These are phyloP conservation scores for Starmera amethionina DNA, from an alignment of 805 yeast species.

Conservation along the genomic window DNA sequence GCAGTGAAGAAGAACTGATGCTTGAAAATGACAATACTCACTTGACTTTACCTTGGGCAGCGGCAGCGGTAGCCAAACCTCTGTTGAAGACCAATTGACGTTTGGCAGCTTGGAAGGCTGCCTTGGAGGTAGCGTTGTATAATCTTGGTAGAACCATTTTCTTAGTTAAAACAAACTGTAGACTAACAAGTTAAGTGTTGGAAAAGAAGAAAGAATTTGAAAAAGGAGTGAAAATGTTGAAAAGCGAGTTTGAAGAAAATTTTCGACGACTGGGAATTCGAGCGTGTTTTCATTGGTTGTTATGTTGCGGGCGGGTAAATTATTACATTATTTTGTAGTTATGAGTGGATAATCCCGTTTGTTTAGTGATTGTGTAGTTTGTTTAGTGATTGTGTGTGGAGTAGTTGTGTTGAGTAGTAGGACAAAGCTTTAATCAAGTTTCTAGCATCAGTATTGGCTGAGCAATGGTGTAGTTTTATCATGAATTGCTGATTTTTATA, in stretches of 20 bases:
- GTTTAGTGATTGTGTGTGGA: too few relatives aligned
- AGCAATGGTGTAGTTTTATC: too few relatives aligned
- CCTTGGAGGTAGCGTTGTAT: slow-evolving; percentile 61
- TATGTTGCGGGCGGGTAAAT: not conserved
- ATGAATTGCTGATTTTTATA: too few relatives aligned
- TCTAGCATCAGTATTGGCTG: too few relatives aligned
- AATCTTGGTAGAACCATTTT: slow-evolving; percentile 46
- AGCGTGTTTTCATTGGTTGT: not conserved
- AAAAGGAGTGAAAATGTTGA: slow-evolving; percentile 1
- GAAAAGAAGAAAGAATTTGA: not conserved
- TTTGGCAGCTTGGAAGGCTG: slow-evolving; percentile 84
- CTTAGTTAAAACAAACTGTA: slow-evolving; percentile 1
- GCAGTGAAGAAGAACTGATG: not conserved
- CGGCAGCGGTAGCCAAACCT: slow-evolving; percentile 72
- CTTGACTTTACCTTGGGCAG: slow-evolving; percentile 79
- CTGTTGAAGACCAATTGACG: slow-evolving; percentile 68
- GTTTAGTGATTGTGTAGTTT: too few relatives aligned
- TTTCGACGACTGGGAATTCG: not conserved
- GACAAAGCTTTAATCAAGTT: too few relatives aligned
- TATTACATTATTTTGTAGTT: too few relatives aligned
- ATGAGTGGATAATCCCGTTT: too few relatives aligned
- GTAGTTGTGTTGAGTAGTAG: too few relatives aligned
- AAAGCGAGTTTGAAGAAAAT: not conserved
- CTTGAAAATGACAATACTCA: slow-evolving; percentile 32
- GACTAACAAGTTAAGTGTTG: not conserved